Evolutionary conservation across 2,329 filamentous ascomycete genomes (phyloP), one percentile per base, ranked within the genome.

Genomic region (Aspergillus sp.): DNA sequence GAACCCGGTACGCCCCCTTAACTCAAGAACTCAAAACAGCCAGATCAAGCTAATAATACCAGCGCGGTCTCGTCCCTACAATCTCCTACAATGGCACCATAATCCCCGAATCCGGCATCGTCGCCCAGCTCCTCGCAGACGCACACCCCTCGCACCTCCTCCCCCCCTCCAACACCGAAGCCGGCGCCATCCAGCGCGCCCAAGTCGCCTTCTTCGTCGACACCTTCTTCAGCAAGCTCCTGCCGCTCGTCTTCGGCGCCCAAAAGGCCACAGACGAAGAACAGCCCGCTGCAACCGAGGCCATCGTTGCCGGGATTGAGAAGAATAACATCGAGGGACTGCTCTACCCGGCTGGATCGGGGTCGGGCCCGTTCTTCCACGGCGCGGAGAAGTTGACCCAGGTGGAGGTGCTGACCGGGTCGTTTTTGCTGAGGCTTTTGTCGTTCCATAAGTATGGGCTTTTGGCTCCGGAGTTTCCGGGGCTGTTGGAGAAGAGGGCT

Each of bases 291-390:
- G 68, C 82, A 3, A 77, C 73, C 0, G 73, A 81, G 21, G 81
- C 81, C 8, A 75, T 85, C n/a, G 76, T 88, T 3, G 79, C 77
- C 1, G 78, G 77, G 1, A 74, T 90, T 1, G 78, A 80, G 53
- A 90, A 88, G 75, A 89, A 93, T 66, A 89, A 93, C 66, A 76
- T 95, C 55, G 90, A 93, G 74, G 89, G 89, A 1, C 74, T 91
- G 39, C 76, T 96, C 24, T 68, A 56, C 31, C 66, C 3, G 77
- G 80, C 0, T 75, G 70, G 2, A 64, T 67, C 47, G 64, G 72
- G 72, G 0, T 67, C 47, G 64, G 72, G 72, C 0, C 86, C 86
- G 0, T 90, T 86, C 71, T 90, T 89, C 69, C 84, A 83, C 2
- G 87, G 87, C 0, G 84, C 81, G 52, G 77, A 83, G 19, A 84